Evolutionary conservation across 169 alveolate genomes (phyloP).

Genomic region (Babesia ovata): DNA sequence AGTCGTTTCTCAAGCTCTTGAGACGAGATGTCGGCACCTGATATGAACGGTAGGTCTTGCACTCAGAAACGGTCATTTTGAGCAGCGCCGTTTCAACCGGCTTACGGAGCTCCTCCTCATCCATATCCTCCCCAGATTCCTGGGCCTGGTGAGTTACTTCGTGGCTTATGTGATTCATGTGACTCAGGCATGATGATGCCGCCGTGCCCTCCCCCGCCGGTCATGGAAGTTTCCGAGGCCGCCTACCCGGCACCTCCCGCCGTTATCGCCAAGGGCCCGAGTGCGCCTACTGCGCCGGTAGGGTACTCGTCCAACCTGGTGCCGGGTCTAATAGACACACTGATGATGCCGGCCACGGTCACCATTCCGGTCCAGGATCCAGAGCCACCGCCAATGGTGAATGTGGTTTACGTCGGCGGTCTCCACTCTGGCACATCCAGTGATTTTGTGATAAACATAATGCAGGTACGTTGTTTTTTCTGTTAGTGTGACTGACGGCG

Average conservation of each 20-base stretch:
- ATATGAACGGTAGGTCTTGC: slow-evolving; percentile 5
- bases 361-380: slow-evolving; percentile 37
- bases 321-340: slow-evolving; percentile 52
- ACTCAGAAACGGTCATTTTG: neutral
- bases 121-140: neutral
- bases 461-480: slow-evolving; percentile 44
- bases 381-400: slow-evolving; percentile 51
- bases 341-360: slow-evolving; percentile 57
- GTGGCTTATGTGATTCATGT: neutral
- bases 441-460: slow-evolving; percentile 60
- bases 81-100: slow-evolving; percentile 27
- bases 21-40: neutral
- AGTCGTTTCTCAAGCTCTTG: neutral
- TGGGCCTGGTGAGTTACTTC: neutral
- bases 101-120: neutral
- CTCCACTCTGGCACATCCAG: slow-evolving; percentile 52
- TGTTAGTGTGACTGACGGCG: neutral
- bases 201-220: slow-evolving; percentile 33
- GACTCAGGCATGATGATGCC: slow-evolving; percentile 18
- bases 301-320: slow-evolving; percentile 39
- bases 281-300: slow-evolving; percentile 40
- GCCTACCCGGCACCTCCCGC: slow-evolving; percentile 24
- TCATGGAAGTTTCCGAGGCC: neutral
- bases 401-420: slow-evolving; percentile 67
- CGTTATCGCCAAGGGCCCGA: slow-evolving; percentile 42